phyloP scores from a whole-genome alignment of 116 monocot species.

The Trichopus zeylanicus region DNA sequence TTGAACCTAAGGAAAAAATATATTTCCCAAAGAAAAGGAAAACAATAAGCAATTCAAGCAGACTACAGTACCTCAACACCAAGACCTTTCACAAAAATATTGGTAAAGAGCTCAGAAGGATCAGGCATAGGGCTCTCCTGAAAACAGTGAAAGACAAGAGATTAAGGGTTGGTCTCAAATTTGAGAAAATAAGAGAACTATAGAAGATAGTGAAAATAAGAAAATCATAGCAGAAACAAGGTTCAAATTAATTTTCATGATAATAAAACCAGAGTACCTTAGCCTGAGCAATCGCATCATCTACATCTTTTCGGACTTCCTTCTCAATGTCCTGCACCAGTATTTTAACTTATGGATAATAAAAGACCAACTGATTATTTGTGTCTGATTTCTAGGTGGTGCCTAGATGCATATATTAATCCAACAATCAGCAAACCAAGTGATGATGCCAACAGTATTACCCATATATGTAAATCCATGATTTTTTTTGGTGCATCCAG shows the following conservation, averaged over 20 bases:
- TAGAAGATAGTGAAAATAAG: no score
- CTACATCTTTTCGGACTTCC: slow-evolving; percentile 83
- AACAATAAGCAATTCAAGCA: background rate
- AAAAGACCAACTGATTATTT: background rate
- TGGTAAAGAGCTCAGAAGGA: slow-evolving; percentile 77
- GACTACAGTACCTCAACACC: slow-evolving; percentile 53
- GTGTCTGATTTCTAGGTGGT: no score
- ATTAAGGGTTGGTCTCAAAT: no score
- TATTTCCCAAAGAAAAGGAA: background rate
- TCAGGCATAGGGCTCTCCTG: slow-evolving; percentile 93
- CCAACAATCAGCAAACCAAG: no score
- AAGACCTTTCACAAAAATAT: slow-evolving; percentile 73
- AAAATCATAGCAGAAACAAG: no score
- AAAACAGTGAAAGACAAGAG: background rate
- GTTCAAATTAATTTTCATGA: no score
- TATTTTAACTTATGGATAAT: background rate
- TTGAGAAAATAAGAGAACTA: no score
- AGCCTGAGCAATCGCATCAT: slow-evolving; percentile 88
- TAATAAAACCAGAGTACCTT: slow-evolving; percentile 47
- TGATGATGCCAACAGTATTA: no score
- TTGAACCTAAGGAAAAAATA: background rate
- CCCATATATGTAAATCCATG: no score
- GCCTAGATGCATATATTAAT: no score
- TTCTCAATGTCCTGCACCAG: slow-evolving; percentile 80
- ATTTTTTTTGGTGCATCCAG: no score